phyloP scores from a whole-genome alignment of 352 stramenopile genomes.

The Phytopythium aichiense region DNA sequence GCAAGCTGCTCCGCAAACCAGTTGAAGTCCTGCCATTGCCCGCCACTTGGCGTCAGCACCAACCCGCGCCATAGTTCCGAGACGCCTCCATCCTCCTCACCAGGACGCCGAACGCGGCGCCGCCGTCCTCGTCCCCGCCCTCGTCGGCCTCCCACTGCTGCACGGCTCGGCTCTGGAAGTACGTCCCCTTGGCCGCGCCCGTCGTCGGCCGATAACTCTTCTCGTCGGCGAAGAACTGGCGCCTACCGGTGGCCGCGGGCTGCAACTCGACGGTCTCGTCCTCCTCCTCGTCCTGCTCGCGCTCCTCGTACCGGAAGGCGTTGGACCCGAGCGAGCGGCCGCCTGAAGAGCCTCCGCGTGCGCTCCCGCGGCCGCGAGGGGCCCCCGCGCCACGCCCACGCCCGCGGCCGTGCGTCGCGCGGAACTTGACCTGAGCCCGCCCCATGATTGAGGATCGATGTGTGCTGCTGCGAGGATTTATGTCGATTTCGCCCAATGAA shows the following conservation, averaged over 20 bases:
- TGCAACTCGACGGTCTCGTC: not conserved
- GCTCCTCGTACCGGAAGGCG: slow-evolving; percentile 60
- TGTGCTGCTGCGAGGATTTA: not conserved
- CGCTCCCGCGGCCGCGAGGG: slow-evolving; percentile 7
- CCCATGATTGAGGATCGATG: slow-evolving; percentile 33
- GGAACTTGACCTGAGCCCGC: slow-evolving; percentile 66
- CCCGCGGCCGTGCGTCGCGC: slow-evolving; percentile 46
- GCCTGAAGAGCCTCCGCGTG: slow-evolving; percentile 10
- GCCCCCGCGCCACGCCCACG: slow-evolving; percentile 19
- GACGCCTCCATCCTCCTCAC: slow-evolving; percentile 14
- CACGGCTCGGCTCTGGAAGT: slow-evolving; percentile 62
- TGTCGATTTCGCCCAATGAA: not conserved
- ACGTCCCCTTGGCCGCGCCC: slow-evolving; percentile 17
- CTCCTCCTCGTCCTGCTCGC: slow-evolving; percentile 15
- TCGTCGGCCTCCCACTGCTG: slow-evolving; percentile 63
- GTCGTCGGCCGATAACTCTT: slow-evolving; percentile 40
- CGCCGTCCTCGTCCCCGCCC: slow-evolving; percentile 13
- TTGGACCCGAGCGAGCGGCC: slow-evolving; percentile 52
- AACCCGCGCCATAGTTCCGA: slow-evolving; percentile 3
- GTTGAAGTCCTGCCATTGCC: slow-evolving; percentile 45
- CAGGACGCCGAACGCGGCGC: slow-evolving; percentile 28
- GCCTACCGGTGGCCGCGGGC: slow-evolving; percentile 13
- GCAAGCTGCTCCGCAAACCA: slow-evolving; percentile 62
- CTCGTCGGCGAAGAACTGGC: slow-evolving; percentile 66
- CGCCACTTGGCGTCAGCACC: not conserved